phyloP scores from a whole-genome alignment of 495 filamentous ascomycete species.

The Hypoxylon lienhwacheense region DNA sequence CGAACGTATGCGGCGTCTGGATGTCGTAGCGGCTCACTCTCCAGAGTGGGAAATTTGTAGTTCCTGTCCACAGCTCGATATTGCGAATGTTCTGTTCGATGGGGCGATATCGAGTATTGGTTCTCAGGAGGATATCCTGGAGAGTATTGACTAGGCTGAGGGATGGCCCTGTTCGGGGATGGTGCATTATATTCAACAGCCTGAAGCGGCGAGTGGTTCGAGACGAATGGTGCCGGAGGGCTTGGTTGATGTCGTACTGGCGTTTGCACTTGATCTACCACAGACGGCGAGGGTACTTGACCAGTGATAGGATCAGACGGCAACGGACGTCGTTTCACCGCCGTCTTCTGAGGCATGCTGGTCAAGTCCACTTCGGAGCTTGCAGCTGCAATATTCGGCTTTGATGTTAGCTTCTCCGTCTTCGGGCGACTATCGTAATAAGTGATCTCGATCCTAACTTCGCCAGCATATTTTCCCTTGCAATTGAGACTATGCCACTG shows the following conservation, averaged over 20 bases:
- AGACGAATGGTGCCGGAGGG: constrained; percentile 34
- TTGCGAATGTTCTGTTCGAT: constrained; percentile 39
- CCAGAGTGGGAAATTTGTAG: constrained; percentile 38
- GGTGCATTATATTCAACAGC: constrained; percentile 49
- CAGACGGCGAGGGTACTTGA: constrained; percentile 43
- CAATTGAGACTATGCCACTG: constrained; percentile 85
- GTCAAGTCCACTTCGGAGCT: constrained; percentile 36
- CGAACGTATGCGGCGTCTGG: constrained; percentile 15
- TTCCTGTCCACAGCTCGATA: constrained; percentile 40
- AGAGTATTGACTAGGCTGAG: constrained; percentile 39
- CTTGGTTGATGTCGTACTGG: constrained; percentile 47
- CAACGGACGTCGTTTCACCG: constrained; percentile 75
- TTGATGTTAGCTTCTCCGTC: constrained; percentile 62
- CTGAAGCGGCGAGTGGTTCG: constrained; percentile 48
- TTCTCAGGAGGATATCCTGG: constrained; percentile 33
- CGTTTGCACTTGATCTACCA: constrained; percentile 45
- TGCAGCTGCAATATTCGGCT: constrained; percentile 49
- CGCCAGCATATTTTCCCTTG: constrained; percentile 91
- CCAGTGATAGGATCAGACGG: constrained; percentile 70
- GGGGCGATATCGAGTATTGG: constrained; percentile 37
- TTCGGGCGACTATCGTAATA: constrained; percentile 91
- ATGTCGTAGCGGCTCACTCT: constrained; percentile 33
- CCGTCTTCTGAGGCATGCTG: constrained; percentile 44
- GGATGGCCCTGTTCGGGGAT: constrained; percentile 35
- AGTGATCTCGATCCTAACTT: constrained; percentile 92